These are phyloP conservation scores for Phytophthora citricola DNA, from an alignment of 352 stramenopile species.

Conservation along the genomic window DNA sequence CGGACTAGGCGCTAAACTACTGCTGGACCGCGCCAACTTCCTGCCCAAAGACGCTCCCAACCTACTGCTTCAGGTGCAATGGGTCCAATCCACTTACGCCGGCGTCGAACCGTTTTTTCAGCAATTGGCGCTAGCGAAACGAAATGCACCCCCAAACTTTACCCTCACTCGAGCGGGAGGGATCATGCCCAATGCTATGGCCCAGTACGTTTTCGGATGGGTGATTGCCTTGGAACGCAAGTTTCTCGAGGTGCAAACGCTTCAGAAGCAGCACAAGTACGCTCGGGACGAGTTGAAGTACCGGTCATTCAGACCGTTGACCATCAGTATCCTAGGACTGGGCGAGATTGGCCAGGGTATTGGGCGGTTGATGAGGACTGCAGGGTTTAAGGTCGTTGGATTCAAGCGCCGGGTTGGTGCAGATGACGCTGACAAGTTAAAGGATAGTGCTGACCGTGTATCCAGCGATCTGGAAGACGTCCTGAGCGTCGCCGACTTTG, in stretches of 20 bases:
- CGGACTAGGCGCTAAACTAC: constrained; percentile 27
- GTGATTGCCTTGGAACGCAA: constrained; percentile 46
- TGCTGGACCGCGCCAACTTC: constrained; percentile 31
- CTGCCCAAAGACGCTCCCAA: constrained; percentile 7
- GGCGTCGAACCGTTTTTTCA: constrained; percentile 54
- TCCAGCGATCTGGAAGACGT: constrained; percentile 58
- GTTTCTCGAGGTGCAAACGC: constrained; percentile 47
- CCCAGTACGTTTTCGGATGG: constrained; percentile 58
- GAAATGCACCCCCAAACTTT: constrained; percentile 30
- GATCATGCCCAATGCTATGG: constrained; percentile 55
- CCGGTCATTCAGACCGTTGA: constrained; percentile 45
- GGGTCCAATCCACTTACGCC: constrained; percentile 60
- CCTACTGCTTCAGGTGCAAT: constrained; percentile 43
- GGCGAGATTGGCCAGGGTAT: constrained; percentile 72
- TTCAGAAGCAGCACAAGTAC: constrained; percentile 40
- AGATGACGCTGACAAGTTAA: constrained; percentile 9
- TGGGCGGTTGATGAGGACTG: constrained; percentile 49
- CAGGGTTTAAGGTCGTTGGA: constrained; percentile 66
- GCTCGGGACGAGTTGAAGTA: constrained; percentile 37
- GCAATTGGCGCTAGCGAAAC: constrained; percentile 3
- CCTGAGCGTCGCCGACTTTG: constrained; percentile 65
- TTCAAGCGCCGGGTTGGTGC: constrained; percentile 60
- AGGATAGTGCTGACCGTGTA: constrained; percentile 43
- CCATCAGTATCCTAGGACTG: constrained; percentile 60
- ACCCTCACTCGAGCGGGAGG: constrained; percentile 50